A percentile compares a stretch with the other conserved stretches of the same genome.
Conservation (phyloP, 768 basidiomycete genomes). For the Mycena polygramma region DNA sequence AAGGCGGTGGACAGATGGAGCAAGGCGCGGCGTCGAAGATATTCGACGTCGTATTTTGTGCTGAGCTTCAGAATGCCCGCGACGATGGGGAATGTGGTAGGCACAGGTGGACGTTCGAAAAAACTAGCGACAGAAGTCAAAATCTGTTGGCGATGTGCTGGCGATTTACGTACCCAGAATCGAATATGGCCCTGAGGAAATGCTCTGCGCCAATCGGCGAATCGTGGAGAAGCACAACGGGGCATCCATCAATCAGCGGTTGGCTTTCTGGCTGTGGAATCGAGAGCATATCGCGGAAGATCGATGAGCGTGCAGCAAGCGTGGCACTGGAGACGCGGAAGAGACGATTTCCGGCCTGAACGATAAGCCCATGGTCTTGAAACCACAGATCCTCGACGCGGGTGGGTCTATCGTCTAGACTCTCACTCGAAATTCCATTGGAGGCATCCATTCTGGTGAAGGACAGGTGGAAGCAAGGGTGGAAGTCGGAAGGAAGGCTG, state of each 20-base stretch:
- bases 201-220: constrained; percentile 5
- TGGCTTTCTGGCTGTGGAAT: constrained; percentile 18
- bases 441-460: too few relatives aligned
- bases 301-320: constrained; percentile 16
- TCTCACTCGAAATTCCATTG: too few relatives aligned
- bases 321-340: constrained; percentile 20
- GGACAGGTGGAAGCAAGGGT: too few relatives aligned
- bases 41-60: too few relatives aligned
- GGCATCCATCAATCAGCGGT: constrained; percentile 19
- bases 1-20: too few relatives aligned
- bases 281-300: constrained; percentile 26
- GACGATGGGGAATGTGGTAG: too few relatives aligned
- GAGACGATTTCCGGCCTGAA: constrained; percentile 17
- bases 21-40: too few relatives aligned
- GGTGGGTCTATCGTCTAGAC: background rate
- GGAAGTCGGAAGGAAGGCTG: too few relatives aligned
- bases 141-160: background rate
- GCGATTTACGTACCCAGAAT: constrained; percentile 2
- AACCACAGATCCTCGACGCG: constrained; percentile 25
- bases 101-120: constrained; percentile 8
- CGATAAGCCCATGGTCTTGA: constrained; percentile 1
- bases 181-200: constrained; percentile 18
- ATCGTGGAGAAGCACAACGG: constrained; percentile 15
- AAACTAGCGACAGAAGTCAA: constrained; percentile 1
- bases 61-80: too few relatives aligned